Percentiles rank a stretch among this genome's conserved stretches.
phyloP scores from a whole-genome alignment of 257 asterid species.

The Parsonsia alboflavescens region DNA sequence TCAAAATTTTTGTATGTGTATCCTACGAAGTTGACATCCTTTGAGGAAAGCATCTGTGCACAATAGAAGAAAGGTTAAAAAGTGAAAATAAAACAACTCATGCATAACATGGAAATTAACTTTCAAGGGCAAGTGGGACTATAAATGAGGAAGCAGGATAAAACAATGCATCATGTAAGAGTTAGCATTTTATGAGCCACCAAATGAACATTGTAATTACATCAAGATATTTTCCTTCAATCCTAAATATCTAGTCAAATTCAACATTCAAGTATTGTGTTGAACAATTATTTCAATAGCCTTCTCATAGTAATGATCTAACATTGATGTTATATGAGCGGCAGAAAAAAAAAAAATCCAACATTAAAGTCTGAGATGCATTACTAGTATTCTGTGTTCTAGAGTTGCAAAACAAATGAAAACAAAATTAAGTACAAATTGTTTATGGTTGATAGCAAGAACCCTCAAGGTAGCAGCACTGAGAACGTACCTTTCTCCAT shows the following conservation, averaged over 20 bases:
- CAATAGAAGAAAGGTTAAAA: neutral
- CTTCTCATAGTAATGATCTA: neutral
- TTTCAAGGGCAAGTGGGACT: neutral
- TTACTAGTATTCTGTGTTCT: neutral
- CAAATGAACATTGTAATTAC: neutral
- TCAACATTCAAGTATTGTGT: neutral
- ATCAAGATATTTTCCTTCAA: neutral
- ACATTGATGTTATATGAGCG: neutral
- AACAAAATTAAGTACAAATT: neutral
- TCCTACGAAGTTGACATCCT: conserved; percentile 93
- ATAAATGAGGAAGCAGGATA: neutral
- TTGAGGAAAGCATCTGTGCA: conserved; percentile 87
- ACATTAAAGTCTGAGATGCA: neutral
- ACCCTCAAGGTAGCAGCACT: neutral
- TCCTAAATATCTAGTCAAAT: neutral
- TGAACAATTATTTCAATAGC: neutral
- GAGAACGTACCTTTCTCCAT: conserved; percentile 79
- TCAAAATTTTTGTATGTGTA: conserved; percentile 97
- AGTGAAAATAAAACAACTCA: neutral
- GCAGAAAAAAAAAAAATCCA: neutral
- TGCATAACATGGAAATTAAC: neutral
- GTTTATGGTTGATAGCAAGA: neutral
- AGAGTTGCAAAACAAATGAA: neutral
- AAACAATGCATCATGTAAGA: too few relatives aligned
- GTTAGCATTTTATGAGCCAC: neutral